A percentile compares a stretch with the other conserved stretches of the same genome.
phyloP scores from a whole-genome alignment of 2,329 filamentous ascomycete genomes.

The Ophiostoma tasmaniense region DNA sequence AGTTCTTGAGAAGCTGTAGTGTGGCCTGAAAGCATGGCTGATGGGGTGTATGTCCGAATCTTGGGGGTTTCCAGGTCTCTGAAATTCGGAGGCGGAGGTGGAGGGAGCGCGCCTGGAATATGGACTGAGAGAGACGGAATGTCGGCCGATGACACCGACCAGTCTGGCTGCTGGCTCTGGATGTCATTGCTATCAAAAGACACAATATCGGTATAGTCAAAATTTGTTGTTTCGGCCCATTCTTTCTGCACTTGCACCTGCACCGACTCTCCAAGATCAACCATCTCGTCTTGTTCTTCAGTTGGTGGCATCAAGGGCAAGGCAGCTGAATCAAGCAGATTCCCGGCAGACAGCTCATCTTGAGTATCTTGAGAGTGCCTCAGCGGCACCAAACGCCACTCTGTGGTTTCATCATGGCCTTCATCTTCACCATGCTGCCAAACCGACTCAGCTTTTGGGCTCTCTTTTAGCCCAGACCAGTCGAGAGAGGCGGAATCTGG shows the following conservation, averaged over 20 bases:
- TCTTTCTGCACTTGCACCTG: not conserved
- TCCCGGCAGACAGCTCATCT: not conserved
- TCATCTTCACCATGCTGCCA: not conserved
- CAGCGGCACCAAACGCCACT: not conserved
- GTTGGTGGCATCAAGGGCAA: not conserved
- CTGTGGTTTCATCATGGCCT: not conserved
- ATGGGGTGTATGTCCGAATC: constrained; percentile 18
- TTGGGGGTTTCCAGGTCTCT: not conserved
- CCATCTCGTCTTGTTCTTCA: not conserved
- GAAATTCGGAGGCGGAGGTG: constrained; percentile 21
- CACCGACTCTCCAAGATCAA: not conserved
- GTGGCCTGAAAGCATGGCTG: not conserved
- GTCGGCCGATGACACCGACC: constrained; percentile 37
- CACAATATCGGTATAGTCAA: not conserved
- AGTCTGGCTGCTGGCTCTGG: constrained; percentile 30
- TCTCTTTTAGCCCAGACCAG: constrained; percentile 48
- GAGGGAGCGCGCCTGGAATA: constrained; percentile 29
- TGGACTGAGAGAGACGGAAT: constrained; percentile 28
- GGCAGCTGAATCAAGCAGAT: not conserved
- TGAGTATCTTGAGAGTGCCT: not conserved
- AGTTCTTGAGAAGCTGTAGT: constrained; percentile 50
- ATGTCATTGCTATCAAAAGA: not conserved
- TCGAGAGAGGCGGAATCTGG: constrained; percentile 44
- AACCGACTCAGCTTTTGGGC: not conserved
- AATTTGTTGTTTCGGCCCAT: not conserved